These are phyloP conservation scores for Begonia masoniana DNA, from an alignment of 306 rosid species.

Conservation along the genomic window DNA sequence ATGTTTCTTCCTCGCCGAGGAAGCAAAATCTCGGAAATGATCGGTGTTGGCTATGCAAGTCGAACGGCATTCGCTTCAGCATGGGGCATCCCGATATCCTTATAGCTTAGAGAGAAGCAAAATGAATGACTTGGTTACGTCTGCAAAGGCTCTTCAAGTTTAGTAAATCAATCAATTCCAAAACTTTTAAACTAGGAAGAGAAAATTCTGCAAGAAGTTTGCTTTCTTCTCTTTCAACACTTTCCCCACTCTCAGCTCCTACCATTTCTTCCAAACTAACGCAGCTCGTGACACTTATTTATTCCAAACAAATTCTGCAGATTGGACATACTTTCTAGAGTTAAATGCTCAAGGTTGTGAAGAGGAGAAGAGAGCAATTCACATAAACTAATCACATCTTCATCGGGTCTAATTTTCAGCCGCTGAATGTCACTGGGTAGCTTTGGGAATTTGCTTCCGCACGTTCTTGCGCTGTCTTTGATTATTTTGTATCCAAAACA, in stretches of 20 bases:
- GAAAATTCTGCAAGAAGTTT: not conserved
- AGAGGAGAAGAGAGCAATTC: not conserved
- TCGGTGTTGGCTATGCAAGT: not conserved
- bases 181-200: not conserved
- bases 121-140: not conserved
- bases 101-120: not conserved
- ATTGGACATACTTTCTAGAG: not conserved
- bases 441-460: not conserved
- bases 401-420: not conserved
- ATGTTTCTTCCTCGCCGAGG: not conserved
- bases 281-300: not conserved
- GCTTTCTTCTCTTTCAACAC: not conserved
- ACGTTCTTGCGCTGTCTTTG: not conserved
- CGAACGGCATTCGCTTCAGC: not conserved
- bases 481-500: not conserved
- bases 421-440: not conserved
- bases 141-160: not conserved
- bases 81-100: not conserved
- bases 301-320: not conserved
- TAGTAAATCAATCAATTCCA: not conserved
- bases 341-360: not conserved
- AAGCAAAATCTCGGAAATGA: not conserved
- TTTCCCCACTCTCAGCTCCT: not conserved
- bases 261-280: conserved; percentile 2
- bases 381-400: not conserved